Base-by-base conservation (phyloP, 306 rosid genomes). In the Alnus rubra region DNA sequence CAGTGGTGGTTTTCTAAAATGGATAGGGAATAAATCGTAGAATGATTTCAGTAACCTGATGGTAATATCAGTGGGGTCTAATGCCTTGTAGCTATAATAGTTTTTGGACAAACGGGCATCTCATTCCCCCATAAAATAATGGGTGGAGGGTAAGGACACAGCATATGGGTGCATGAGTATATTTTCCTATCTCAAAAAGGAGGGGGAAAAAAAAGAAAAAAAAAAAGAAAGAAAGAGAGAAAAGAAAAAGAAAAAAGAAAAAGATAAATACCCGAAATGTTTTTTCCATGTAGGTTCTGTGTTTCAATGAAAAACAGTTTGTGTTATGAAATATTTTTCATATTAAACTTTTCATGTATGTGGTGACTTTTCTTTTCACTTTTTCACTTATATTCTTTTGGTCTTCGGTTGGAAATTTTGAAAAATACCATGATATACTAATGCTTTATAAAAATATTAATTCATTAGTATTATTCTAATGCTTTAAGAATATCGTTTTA, bases 1-100 rank as follows among this genome's bases (percentile, higher is more conserved):
- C 54, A 45, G 15, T 78, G 65, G 75, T 71, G 50, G 68, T 48
- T 70, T 79, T 28, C 75, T 73, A 59, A 75, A 47, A 5, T 78
- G 52, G 52, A 45, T 53, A 67, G 52, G 51, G 72, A n/a, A 67
- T 67, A 37, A 18, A 1, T 67, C 7, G 51, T 8, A 15, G 28
- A 39, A 67, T 18, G 50, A 67, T 67, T 7, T 15, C 28, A 9
- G 8, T n/a, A 18, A 42, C 18, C 37, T 2, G 51, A 67, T 67
- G 28, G 19, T 42, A 39, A 18, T 67, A 8, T 42, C n/a, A 18
- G 72, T 39, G 13, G 37, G 42, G 28, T 42, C 51, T 67, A 67
- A 67, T 37, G 72, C 51, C 31, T 18, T 7, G 69, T 13, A 13
- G 51, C 1, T 67, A 9, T 39, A 10, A 9, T 42, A 67, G 14